A percentile compares a stretch with the other conserved stretches of the same genome.
Conservation (phyloP, 441 rosid species). For the Adansonia gregorii region DNA sequence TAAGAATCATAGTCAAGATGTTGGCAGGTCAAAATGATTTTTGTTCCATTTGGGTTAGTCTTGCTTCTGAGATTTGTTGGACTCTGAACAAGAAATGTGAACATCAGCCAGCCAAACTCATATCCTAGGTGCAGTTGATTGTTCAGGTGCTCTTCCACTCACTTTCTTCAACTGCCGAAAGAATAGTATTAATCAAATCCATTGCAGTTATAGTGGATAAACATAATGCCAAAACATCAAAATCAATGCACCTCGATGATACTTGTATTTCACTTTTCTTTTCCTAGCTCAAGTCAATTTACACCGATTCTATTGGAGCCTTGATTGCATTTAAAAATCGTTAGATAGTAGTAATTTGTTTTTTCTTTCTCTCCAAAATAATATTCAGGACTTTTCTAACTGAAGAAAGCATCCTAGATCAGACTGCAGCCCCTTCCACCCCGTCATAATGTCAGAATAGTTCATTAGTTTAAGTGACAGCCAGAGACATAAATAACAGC, state of each 20-base stretch:
- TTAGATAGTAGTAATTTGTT: neutral
- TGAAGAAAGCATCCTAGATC: too few species aligned
- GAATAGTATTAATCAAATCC: neutral
- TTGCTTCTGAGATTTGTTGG: slow-evolving; percentile 18
- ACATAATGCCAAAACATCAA: neutral
- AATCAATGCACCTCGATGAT: neutral
- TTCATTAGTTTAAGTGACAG: too few species aligned
- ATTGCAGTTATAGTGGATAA: neutral
- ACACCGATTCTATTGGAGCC: neutral
- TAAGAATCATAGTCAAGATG: neutral
- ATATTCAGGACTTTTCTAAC: too few species aligned
- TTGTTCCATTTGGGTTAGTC: neutral
- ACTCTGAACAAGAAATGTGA: slow-evolving; percentile 15
- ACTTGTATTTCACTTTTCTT: neutral
- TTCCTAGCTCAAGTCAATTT: neutral
- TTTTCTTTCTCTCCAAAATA: too few species aligned
- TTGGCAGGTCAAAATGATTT: neutral
- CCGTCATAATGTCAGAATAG: too few species aligned
- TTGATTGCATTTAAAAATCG: neutral
- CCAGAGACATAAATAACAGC: too few species aligned
- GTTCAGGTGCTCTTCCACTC: slow-evolving; percentile 39
- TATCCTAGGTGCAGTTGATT: slow-evolving; percentile 31
- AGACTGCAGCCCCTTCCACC: too few species aligned
- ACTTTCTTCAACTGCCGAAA: slow-evolving; percentile 49
- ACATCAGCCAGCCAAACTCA: slow-evolving; percentile 13